These are phyloP conservation scores for Rhytidiadelphus loreus DNA, from an alignment of 225 moss, liverwort and hornwort genomes.

Conservation along the genomic window DNA sequence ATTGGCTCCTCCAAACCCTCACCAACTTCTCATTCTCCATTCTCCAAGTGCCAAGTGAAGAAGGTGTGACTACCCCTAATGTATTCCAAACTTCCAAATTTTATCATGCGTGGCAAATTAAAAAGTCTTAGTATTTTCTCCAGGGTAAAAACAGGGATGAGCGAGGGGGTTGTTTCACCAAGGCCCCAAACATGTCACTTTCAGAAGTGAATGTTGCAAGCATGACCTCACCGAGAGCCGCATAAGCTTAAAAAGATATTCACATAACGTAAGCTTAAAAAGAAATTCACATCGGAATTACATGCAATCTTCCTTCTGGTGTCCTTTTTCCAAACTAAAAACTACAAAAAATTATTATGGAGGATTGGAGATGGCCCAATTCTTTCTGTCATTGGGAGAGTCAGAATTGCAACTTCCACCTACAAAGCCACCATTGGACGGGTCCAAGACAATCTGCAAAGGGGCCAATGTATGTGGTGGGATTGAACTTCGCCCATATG, in stretches of 20 bases:
- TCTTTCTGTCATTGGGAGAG: background rate
- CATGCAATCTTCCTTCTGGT: background rate
- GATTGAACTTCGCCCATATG: background rate
- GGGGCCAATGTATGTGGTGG: background rate
- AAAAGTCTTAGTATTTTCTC: no score
- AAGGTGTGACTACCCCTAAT: no score
- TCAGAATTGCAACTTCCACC: background rate
- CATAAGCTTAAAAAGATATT: no score
- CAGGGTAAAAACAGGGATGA: no score
- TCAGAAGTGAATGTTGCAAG: background rate
- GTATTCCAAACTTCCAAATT: no score
- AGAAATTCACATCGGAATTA: background rate
- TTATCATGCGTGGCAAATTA: no score
- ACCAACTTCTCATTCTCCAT: no score
- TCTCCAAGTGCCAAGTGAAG: no score
- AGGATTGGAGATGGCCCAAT: background rate
- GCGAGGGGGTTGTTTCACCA: no score
- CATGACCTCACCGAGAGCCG: no score
- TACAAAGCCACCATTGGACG: background rate
- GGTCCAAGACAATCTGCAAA: fast-evolving
- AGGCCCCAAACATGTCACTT: background rate
- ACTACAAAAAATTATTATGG: fast-evolving
- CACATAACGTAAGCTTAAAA: no score
- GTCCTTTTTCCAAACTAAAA: background rate
- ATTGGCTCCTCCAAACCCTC: no score